These are phyloP conservation scores for Wallacemonas sp. DNA, from an alignment of 208 protist genomes.

Conservation along the genomic window DNA sequence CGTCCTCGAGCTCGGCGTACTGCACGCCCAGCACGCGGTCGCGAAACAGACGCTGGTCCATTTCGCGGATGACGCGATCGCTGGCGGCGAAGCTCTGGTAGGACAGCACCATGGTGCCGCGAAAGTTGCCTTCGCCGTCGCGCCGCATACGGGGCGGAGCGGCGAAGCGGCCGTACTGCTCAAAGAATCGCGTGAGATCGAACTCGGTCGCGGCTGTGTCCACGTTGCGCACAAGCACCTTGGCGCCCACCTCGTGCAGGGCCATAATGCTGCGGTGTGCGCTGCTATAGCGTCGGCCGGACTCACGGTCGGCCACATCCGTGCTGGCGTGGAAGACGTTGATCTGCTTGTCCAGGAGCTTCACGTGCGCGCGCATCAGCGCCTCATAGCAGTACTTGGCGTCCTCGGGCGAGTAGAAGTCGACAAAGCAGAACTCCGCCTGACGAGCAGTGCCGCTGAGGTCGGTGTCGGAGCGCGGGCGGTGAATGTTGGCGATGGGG, in stretches of 20 bases:
- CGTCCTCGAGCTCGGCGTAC: conserved; percentile 85
- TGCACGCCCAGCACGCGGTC: conserved; percentile 71
- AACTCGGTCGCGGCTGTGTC: conserved; percentile 73
- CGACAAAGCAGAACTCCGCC: conserved; percentile 75
- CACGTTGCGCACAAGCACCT: conserved; percentile 80
- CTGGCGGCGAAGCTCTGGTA: conserved; percentile 77
- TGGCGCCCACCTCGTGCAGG: conserved; percentile 86
- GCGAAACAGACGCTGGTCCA: conserved; percentile 66
- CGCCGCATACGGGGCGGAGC: conserved; percentile 82
- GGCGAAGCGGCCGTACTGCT: conserved; percentile 81
- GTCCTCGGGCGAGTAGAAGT: conserved; percentile 76
- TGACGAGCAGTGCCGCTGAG: conserved; percentile 52
- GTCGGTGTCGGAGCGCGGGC: conserved; percentile 46
- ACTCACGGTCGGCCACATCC: conserved; percentile 44
- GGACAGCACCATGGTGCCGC: conserved; percentile 71
- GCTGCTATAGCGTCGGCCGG: conserved; percentile 20
- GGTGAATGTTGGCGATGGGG: conserved; percentile 66
- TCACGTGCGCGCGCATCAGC: conserved; percentile 54
- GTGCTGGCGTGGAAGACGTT: conserved; percentile 65
- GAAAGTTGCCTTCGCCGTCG: conserved; percentile 77
- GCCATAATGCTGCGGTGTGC: conserved; percentile 4
- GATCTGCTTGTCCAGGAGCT: conserved; percentile 76
- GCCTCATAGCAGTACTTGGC: conserved; percentile 91
- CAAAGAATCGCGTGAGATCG: conserved; percentile 78
- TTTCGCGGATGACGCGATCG: conserved; percentile 72